These are phyloP conservation scores for Blastobotrys elegans DNA, from an alignment of 1,139 yeast species.

Conservation along the genomic window DNA sequence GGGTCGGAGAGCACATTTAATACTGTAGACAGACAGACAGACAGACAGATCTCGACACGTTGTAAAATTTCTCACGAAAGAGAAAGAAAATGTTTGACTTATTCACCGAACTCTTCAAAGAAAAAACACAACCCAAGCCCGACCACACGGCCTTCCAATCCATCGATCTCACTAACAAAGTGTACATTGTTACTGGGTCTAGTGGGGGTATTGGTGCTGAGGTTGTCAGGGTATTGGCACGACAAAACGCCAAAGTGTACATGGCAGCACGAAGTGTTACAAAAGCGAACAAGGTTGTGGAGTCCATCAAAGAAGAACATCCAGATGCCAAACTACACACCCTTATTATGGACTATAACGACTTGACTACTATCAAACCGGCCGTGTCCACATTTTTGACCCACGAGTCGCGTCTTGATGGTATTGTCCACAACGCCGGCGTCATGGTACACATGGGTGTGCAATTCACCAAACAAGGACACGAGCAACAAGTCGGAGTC, in stretches of 20 bases:
- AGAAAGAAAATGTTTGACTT: not conserved
- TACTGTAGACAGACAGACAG: too few relatives aligned
- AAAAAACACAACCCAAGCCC: not conserved
- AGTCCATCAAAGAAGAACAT: conserved; percentile 28
- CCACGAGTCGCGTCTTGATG: conserved; percentile 26
- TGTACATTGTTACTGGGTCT: conserved; percentile 45
- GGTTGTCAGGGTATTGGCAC: conserved; percentile 37
- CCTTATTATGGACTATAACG: conserved; percentile 40
- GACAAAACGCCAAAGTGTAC: conserved; percentile 43
- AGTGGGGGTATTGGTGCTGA: conserved; percentile 47
- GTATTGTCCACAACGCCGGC: conserved; percentile 40
- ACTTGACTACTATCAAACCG: conserved; percentile 42
- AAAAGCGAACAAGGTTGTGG: conserved; percentile 37
- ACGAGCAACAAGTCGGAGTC: conserved; percentile 47
- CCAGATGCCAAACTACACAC: conserved; percentile 25
- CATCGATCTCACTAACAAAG: conserved; percentile 39
- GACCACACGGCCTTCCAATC: not conserved
- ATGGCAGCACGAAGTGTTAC: conserved; percentile 38
- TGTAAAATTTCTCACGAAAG: too few relatives aligned
- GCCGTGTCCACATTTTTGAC: conserved; percentile 37
- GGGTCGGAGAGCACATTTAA: too few relatives aligned
- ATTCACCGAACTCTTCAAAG: not conserved
- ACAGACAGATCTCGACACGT: too few relatives aligned
- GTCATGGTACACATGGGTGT: conserved; percentile 40
- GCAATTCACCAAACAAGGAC: conserved; percentile 40